A percentile compares a stretch with the other conserved stretches of the same genome.
Conservation (phyloP, 2,329 filamentous ascomycete genomes). For the Onygena corvina region DNA sequence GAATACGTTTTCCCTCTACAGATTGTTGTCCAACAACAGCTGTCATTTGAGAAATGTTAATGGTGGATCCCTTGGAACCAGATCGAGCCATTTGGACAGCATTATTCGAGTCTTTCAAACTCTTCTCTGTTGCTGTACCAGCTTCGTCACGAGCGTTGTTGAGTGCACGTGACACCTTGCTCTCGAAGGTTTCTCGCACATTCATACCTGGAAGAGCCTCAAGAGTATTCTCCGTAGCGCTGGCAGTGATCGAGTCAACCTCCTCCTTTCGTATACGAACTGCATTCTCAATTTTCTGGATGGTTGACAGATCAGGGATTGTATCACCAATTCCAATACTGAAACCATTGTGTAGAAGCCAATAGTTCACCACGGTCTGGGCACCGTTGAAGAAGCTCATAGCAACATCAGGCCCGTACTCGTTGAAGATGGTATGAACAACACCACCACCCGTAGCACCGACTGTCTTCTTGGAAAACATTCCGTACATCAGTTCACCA, state of each 20-base stretch:
- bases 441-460: conserved; percentile 84
- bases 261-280: conserved; percentile 72
- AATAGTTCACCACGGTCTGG: conserved; percentile 91
- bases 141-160: conserved; percentile 95
- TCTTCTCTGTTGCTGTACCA: conserved; percentile 81
- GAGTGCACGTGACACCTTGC: conserved; percentile 83
- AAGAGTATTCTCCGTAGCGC: conserved; percentile 73
- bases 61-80: conserved; percentile 95
- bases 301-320: conserved; percentile 76
- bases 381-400: conserved; percentile 94
- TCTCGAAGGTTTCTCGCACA: conserved; percentile 94
- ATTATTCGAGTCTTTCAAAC: conserved; percentile 91
- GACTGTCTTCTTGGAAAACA: conserved; percentile 86
- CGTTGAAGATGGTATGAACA: conserved; percentile 92
- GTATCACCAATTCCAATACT: conserved; percentile 98
- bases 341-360: conserved; percentile 91
- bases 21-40: conserved; percentile 96
- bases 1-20: conserved; percentile 96
- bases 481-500: conserved; percentile 79
- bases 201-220: conserved; percentile 98
- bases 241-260: conserved; percentile 60
- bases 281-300: conserved; percentile 68
- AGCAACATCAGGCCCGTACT: conserved; percentile 71
- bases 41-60: conserved; percentile 99
- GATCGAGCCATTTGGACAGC: conserved; percentile 92